Base-by-base conservation (phyloP, 352 stramenopile genomes). In the Plasmopara halstedii region DNA sequence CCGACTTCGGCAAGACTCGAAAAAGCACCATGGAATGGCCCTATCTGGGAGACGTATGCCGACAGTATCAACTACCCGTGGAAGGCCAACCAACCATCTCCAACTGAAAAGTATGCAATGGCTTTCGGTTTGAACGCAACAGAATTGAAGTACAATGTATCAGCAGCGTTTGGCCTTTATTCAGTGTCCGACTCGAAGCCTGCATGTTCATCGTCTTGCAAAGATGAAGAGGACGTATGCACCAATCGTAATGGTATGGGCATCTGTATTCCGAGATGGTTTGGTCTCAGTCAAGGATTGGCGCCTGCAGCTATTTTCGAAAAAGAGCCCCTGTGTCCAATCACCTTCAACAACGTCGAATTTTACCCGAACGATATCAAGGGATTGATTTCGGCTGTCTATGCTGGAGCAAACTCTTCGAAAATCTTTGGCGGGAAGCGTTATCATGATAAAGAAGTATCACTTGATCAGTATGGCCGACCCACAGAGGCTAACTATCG, bases 11-110 rank as follows among this genome's bases (percentile, higher is more conserved):
- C 22, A 3, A 42, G 46, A 15, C 37, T 49, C 25, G 19, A 21
- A 0, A 31, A 42, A 10, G 19, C 52, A 6, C 41, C 53, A 14
- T 62, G 53, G 47, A 23, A 43, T 0, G 47, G 46, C 1, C 18
- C 27, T 5, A 78, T 78, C 53, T 85, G 67, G 64, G 59, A 62
- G 4, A 43, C 42, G 15, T 80, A 71, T 58, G 35, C 52, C 21
- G 73, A 82, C 51, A 58, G 70, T 42, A 80, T 85, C 53, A 85
- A 85, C 59, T 50, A 49, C 36, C 27, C 46, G 6, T 74, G 68
- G 70, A 53, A 36, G 11, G n/a, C 39, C 1, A 27, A 39, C 2
- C 35, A 64, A 18, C 42, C 46, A 0, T 76, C 64, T 34, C 41
- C 64, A 10, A 49, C 63, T 19, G 50, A 58, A 46, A 74, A 76